Evolutionary conservation across 2,329 filamentous ascomycete genomes (phyloP).

Genomic region (Sarocladium strictum): DNA sequence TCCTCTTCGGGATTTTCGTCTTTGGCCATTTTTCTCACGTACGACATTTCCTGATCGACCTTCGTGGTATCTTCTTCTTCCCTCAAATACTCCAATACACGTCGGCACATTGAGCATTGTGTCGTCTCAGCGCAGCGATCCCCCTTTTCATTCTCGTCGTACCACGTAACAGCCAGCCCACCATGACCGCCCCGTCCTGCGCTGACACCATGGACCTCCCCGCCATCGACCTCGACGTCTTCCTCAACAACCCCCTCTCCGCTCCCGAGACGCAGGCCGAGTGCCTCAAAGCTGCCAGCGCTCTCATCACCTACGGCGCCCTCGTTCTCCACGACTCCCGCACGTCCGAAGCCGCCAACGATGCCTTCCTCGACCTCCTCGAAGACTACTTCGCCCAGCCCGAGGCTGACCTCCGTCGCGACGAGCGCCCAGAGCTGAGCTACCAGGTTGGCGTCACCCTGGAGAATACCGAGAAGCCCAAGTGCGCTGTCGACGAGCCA

Average conservation of each 20-base stretch:
- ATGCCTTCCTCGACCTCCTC: constrained; percentile 53
- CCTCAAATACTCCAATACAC: no score
- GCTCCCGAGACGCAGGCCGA: constrained; percentile 42
- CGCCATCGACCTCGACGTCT: constrained; percentile 53
- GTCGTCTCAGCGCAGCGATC: background rate
- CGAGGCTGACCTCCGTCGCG: constrained; percentile 34
- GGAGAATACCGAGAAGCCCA: constrained; percentile 58
- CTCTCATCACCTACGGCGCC: constrained; percentile 52
- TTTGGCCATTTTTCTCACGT: background rate
- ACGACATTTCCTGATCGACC: background rate
- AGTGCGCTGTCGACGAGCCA: constrained; percentile 56
- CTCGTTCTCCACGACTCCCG: constrained; percentile 55
- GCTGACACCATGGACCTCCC: constrained; percentile 47
- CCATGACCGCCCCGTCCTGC: constrained; percentile 5
- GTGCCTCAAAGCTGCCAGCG: constrained; percentile 47
- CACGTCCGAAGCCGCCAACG: constrained; percentile 49
- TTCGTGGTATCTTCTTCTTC: background rate
- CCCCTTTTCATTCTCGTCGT: no score
- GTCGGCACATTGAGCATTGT: no score
- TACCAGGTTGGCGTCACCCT: constrained; percentile 59
- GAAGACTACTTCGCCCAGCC: constrained; percentile 60
- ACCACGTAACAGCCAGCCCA: background rate
- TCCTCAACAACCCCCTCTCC: constrained; percentile 36
- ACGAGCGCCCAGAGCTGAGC: constrained; percentile 52
- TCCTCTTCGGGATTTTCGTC: constrained; percentile 1